A percentile compares a stretch with the other conserved stretches of the same genome.
phyloP scores from a whole-genome alignment of 1,284 basidiomycete species.

The Cryptococcus hybrid region DNA sequence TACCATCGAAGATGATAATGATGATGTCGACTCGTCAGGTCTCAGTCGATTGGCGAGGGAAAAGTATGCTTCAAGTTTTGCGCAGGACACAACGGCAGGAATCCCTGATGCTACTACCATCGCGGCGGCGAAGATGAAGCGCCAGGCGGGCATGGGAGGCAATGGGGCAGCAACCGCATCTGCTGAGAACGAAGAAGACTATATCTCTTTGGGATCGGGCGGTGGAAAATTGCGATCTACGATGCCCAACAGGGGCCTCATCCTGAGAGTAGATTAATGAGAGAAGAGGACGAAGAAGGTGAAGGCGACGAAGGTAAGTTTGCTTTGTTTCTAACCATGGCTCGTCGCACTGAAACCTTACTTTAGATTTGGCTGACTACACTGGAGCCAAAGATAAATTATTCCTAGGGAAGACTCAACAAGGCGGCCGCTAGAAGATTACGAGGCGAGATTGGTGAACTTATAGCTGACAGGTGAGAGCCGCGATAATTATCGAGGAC shows the following conservation, averaged over 20 bases:
- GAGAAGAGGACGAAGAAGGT: constrained; percentile 90
- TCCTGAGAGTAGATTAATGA: constrained; percentile 78
- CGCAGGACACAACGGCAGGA: constrained; percentile 52
- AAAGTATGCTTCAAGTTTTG: constrained; percentile 45
- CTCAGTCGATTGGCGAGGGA: constrained; percentile 32
- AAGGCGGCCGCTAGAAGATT: constrained; percentile 70
- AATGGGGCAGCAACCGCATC: constrained; percentile 42
- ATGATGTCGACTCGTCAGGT: constrained; percentile 49
- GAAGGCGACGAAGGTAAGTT: constrained; percentile 87
- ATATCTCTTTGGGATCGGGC: constrained; percentile 66
- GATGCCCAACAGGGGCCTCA: constrained; percentile 63
- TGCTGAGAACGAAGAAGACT: constrained; percentile 67
- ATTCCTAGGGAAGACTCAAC: constrained; percentile 75
- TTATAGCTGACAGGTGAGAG: constrained; percentile 81
- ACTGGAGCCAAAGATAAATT: constrained; percentile 85
- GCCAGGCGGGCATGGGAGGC: constrained; percentile 60
- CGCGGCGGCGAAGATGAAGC: constrained; percentile 71
- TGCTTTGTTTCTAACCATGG: not conserved
- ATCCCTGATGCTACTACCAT: constrained; percentile 78
- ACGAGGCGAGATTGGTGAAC: constrained; percentile 73
- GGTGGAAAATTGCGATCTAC: constrained; percentile 48
- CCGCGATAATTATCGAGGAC: not conserved
- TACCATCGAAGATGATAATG: constrained; percentile 53
- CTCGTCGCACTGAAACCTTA: not conserved
- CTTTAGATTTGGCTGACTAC: constrained; percentile 77